Base-by-base conservation (phyloP, 2,329 filamentous ascomycete species). In the Exophiala alcalophila region DNA sequence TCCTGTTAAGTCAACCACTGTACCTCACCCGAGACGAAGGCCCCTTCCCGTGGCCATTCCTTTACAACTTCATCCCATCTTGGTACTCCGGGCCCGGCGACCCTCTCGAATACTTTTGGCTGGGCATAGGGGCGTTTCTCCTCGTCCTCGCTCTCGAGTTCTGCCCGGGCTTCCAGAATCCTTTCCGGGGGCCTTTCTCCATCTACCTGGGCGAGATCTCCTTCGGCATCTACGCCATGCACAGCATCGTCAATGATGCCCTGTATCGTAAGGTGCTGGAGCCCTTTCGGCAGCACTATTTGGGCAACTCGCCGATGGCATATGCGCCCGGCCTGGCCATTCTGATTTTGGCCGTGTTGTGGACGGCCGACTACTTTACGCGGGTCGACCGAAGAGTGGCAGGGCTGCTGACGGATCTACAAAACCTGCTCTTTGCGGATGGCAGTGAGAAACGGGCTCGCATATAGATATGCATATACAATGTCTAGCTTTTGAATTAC, bases 41-140 rank as follows among this genome's bases (percentile, higher is more conserved):
- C 5, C 27, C 31, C 3, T 43, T 43, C 12, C 40, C 40, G 32
- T 70, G 61, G 52, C 57, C 56, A 35, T 67, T 61, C 62, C 58
- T 68, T 12, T 61, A 59, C 52, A 46, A 53, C 4, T 47, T 64
- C 18, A 67, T 43, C 5, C 40, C 63, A 0, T 52, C 57, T 34
- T 65, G 63, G 12, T 69, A 66, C 34, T 60, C 59, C 3, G 65
- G 65, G 33, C 62, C 61, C 9, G 29, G 29, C 29, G 20, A 19
- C 4, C 16, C 16, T 18, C 15, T 32, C 11, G 64, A 67, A 37
- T 64, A 66, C 1, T 70, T 68, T 50, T 64, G 32, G 31, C 21
- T 36, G 4, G 32, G 30, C 14, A 36, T 36, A 11, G 40, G 40
- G 4, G 20, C 40, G 5, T 21, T 43, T 18, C 5, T 37, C 21